Base-by-base conservation (phyloP, 2,329 filamentous ascomycete genomes). In the Colletotrichum liaoningense region DNA sequence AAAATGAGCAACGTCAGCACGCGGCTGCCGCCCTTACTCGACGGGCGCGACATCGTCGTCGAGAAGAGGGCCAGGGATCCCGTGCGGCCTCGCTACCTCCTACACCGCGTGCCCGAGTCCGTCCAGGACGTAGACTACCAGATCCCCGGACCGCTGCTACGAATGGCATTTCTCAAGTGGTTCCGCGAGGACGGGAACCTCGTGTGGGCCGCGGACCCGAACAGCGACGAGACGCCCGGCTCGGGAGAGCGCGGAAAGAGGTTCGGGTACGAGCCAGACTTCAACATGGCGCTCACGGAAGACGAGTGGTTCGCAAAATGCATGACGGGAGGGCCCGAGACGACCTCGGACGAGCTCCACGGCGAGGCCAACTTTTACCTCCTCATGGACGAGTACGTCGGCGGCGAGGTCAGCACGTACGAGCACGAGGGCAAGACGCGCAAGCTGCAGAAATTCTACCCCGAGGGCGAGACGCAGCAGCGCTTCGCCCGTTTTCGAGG, bases 401-500 rank as follows among this genome's bases (percentile, higher is more conserved):
- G 30, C 38, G 77, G 75, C 22, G 78, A 78, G 74, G 64, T 78
- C 26, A 22, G 26, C 11, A 42, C 54, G 22, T 52, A 75, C 14
- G 56, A 46, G 5, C n/a, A 22, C 11, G 63, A 56, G n/a, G 74
- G 71, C 24, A 52, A 49, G 8, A 60, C 35, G n/a, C 67, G 62
- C 28, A 26, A 14, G 3, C 2, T 28, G 5, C 62, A 65, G 3
- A 60, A 4, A 14, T 12, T 30, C 19, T 70, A 73, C 55, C 77
- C 79, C 49, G 67, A 75, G 19, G 74, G 78, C 67, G 74, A 76
- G 24, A 70, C 72, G 1, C 75, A 80, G 35, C 54, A 75, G 14
- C 63, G 75, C 22, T 85, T 82, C 74, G 80, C 83, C 2, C 67
- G 63, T 3, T 81, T 84, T 64, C 84, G 85, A 12, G 87, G 86